Evolutionary conservation across 148 eudicot species (phyloP).

Genomic region (Persicaria tinctoria): DNA sequence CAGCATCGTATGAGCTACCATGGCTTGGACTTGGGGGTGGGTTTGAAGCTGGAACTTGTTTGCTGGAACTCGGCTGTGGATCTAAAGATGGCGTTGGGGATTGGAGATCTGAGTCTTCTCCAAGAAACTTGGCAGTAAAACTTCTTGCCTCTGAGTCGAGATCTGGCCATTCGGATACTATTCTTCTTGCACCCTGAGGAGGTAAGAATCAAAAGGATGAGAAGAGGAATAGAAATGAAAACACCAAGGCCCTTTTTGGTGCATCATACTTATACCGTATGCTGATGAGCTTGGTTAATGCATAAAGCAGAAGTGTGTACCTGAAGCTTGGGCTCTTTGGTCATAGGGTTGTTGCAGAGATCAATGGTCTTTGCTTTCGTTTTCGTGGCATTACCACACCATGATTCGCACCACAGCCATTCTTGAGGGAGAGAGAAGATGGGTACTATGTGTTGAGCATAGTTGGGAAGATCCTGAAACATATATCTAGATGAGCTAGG

Average conservation of each 20-base stretch:
- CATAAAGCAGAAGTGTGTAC: constrained; percentile 20
- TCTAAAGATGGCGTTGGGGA: constrained; percentile 24
- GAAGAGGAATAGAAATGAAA: background rate
- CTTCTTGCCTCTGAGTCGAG: constrained; percentile 76
- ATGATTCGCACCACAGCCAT: constrained; percentile 99
- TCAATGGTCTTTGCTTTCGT: constrained; percentile 89
- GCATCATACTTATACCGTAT: too few species aligned
- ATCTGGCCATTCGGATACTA: constrained; percentile 81
- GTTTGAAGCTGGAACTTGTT: constrained; percentile 12
- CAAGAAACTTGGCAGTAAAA: constrained; percentile 66
- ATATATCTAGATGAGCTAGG: background rate
- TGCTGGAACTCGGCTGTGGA: constrained; percentile 8
- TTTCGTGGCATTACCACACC: constrained; percentile 97
- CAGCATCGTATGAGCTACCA: background rate
- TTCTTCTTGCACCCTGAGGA: constrained; percentile 84
- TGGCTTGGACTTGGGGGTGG: constrained; percentile 8
- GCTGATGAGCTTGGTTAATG: background rate
- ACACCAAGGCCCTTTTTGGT: background rate
- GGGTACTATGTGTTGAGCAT: constrained; percentile 93
- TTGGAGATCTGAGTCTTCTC: constrained; percentile 49
- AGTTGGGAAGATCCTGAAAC: constrained; percentile 94
- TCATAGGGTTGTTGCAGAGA: constrained; percentile 97
- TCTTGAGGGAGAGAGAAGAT: constrained; percentile 97
- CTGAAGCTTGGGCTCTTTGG: constrained; percentile 98
- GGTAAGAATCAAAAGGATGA: background rate